A percentile compares a stretch with the other conserved stretches of the same genome.
Conservation (phyloP, 345 rosid genomes). For the Garcia nutans region DNA sequence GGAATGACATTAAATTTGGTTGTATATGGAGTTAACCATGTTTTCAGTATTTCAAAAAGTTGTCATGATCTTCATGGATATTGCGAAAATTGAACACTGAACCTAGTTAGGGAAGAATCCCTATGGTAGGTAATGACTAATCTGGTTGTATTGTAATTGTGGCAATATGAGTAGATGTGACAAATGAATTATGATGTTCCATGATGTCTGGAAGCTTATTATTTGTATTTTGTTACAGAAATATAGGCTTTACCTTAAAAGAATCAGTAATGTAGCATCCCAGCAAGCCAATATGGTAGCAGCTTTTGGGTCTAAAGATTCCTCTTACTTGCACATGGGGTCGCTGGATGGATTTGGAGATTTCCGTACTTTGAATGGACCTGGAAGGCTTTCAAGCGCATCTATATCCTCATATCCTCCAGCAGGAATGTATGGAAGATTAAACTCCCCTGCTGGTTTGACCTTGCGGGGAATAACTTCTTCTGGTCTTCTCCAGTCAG, state of each 20-base stretch:
- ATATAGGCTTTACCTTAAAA: slow-evolving; percentile 79
- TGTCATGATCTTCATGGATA: neutral
- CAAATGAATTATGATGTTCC: neutral
- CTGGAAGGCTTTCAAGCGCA: slow-evolving; percentile 54
- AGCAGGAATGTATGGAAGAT: slow-evolving; percentile 46
- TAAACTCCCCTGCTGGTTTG: slow-evolving; percentile 54
- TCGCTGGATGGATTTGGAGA: slow-evolving; percentile 60
- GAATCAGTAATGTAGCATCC: slow-evolving; percentile 40
- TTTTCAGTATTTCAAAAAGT: neutral
- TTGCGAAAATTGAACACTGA: neutral
- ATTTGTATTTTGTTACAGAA: slow-evolving; percentile 49
- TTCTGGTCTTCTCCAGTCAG: slow-evolving; percentile 48
- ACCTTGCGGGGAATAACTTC: slow-evolving; percentile 51
- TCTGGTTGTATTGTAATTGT: neutral
- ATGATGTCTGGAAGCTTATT: neutral
- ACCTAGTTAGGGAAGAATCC: neutral
- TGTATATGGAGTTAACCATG: neutral
- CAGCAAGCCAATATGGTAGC: slow-evolving; percentile 60
- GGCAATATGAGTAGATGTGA: neutral
- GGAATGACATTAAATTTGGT: neutral
- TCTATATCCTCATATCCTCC: slow-evolving; percentile 53
- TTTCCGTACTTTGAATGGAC: slow-evolving; percentile 41
- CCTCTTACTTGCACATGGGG: slow-evolving; percentile 48
- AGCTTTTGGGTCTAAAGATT: slow-evolving; percentile 54
- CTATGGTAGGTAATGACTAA: neutral